Conservation (phyloP, 1,284 basidiomycete species). For the Tilletia horrida region DNA sequence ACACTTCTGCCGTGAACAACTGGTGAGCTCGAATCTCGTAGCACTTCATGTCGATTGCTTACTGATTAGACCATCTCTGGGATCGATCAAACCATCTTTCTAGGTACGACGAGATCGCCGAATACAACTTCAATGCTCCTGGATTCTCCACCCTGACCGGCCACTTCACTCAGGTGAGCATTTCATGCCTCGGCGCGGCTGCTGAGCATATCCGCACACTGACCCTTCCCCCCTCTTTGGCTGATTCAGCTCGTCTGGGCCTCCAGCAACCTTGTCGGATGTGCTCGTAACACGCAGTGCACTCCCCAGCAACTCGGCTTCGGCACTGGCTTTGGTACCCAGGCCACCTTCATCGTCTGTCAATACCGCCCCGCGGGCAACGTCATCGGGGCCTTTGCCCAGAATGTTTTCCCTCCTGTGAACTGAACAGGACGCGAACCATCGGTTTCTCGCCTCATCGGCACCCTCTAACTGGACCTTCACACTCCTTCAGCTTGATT, state of each 20-base stretch:
- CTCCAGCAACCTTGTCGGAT: not conserved
- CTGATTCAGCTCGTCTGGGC: conserved; percentile 10
- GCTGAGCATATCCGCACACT: not conserved
- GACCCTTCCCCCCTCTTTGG: not conserved
- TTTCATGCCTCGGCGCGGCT: too few species aligned
- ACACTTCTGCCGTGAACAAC: conserved; percentile 19
- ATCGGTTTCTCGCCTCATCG: too few species aligned
- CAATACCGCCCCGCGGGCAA: conserved; percentile 14
- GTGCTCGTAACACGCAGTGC: conserved; percentile 9
- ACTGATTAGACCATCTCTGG: not conserved
- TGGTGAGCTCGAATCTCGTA: conserved; percentile 12
- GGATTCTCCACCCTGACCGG: conserved; percentile 31
- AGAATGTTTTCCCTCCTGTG: not conserved
- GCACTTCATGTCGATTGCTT: not conserved
- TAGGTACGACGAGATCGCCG: conserved; percentile 31
- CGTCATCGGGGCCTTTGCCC: not conserved
- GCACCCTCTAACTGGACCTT: too few species aligned
- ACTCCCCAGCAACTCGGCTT: conserved; percentile 15
- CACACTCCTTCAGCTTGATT: too few species aligned
- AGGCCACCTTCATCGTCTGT: conserved; percentile 9
- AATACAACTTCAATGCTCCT: conserved; percentile 28
- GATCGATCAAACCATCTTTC: not conserved
- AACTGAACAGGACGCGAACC: not conserved
- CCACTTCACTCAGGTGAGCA: conserved; percentile 41
- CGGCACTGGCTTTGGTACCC: not conserved